Conservation (phyloP, 1,139 yeast genomes). For the Kodamaea derodonti region DNA sequence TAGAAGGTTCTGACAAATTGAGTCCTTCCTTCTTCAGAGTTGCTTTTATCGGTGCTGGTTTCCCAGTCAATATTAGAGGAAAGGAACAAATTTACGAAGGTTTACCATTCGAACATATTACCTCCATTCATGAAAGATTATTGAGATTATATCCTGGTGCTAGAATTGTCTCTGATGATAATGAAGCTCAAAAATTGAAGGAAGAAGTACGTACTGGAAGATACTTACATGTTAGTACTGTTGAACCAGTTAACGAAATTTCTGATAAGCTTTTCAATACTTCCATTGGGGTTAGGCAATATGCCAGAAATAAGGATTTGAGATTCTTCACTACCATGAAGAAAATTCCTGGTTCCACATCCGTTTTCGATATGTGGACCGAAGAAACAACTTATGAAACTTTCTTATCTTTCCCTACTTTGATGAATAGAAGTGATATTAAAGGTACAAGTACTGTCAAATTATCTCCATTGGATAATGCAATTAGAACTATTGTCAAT, state of each 20-base stretch:
- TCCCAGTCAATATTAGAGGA: conserved; percentile 73
- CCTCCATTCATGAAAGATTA: conserved; percentile 76
- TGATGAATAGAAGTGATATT: conserved; percentile 82
- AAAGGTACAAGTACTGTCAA: conserved; percentile 48
- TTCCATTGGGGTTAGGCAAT: conserved; percentile 61
- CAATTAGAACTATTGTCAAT: conserved; percentile 59
- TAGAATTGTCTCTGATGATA: conserved; percentile 62
- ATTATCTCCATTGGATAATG: conserved; percentile 84
- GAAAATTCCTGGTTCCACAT: conserved; percentile 71
- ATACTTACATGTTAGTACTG: conserved; percentile 67
- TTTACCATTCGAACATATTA: conserved; percentile 80
- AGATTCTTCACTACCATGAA: conserved; percentile 66
- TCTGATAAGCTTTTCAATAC: conserved; percentile 45
- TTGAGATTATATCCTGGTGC: conserved; percentile 81
- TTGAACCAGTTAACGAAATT: conserved; percentile 62
- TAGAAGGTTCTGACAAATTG: conserved; percentile 69
- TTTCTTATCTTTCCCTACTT: conserved; percentile 74
- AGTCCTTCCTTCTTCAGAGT: conserved; percentile 80
- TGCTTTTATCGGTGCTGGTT: conserved; percentile 79
- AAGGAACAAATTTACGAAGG: conserved; percentile 83
- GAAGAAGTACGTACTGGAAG: conserved; percentile 64
- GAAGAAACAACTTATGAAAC: conserved; percentile 83
- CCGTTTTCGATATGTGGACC: conserved; percentile 80
- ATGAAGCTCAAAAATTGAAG: conserved; percentile 51
- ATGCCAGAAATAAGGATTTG: conserved; percentile 69